Evolutionary conservation across 495 filamentous ascomycete genomes (phyloP).

Genomic region (Lasiosphaeria ovina): DNA sequence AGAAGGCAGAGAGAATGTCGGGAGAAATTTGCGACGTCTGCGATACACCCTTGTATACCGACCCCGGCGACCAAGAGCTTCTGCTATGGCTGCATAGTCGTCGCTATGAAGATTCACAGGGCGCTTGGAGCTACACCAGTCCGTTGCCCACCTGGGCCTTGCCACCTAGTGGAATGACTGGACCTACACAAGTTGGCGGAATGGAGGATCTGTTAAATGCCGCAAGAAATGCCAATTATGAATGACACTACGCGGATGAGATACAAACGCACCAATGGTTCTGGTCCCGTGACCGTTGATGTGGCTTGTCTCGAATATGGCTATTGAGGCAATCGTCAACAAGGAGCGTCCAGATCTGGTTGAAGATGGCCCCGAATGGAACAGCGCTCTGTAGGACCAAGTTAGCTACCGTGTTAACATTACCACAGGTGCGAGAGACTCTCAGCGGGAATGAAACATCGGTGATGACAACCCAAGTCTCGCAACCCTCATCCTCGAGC

Average conservation of each 20-base stretch:
- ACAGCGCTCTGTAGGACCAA: too few relatives aligned
- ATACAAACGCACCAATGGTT: not conserved
- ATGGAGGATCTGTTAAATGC: constrained; percentile 53
- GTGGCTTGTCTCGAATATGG: too few relatives aligned
- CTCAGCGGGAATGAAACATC: too few relatives aligned
- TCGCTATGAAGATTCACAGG: constrained; percentile 76
- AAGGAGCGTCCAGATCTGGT: too few relatives aligned
- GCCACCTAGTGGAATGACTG: constrained; percentile 64
- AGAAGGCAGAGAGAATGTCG: constrained; percentile 88
- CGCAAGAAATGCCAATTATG: constrained; percentile 32
- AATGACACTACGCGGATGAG: not conserved
- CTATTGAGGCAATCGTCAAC: too few relatives aligned
- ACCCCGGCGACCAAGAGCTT: constrained; percentile 85
- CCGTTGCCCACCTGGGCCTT: constrained; percentile 81
- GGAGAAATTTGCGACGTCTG: constrained; percentile 78
- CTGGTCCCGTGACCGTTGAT: too few relatives aligned
- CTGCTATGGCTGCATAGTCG: constrained; percentile 91
- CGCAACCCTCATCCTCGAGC: too few relatives aligned
- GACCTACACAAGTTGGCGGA: constrained; percentile 55
- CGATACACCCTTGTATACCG: constrained; percentile 84
- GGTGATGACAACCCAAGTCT: too few relatives aligned
- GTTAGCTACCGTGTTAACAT: too few relatives aligned
- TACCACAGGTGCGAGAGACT: too few relatives aligned
- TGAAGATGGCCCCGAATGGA: too few relatives aligned
- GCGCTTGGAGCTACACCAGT: constrained; percentile 84